Base-by-base conservation (phyloP, 2,329 filamentous ascomycete genomes). In the Colletotrichum higginsianum region DNA sequence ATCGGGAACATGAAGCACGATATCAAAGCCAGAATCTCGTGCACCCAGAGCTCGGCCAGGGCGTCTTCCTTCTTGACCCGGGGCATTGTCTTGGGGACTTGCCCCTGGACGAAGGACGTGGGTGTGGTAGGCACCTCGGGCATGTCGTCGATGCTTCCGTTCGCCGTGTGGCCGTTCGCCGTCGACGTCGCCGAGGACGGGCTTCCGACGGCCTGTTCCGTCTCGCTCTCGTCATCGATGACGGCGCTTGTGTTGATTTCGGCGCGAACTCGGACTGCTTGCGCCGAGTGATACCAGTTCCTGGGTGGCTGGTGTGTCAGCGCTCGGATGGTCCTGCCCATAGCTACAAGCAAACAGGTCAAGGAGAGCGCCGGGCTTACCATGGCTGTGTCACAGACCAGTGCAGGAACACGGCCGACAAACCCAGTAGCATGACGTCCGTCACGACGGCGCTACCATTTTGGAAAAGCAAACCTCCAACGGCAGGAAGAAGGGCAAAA, bases 321-420 rank as follows among this genome's bases (percentile, higher is more conserved):
- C 47, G 44, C 60, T 49, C 50, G 56, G 42, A 47, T 66, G 74
- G 60, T 56, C n/a, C 55, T 70, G 55, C 62, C 21, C 57, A 44
- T 46, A 23, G 16, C 16, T 11, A 11, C 13, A 35, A 49, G 21
- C 58, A 21, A 49, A 57, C 30, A 47, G 40, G 38, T 15, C 40
- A 66, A 46, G 46, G 40, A 49, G 42, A 52, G 53, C n/a, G 56
- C 11, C 26, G 4, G 53, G 76, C 88, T 79, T 84, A 95, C 95
- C 96, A 98, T 76, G 96, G 96, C 75, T 96, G 86, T 67, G 94
- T 92, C 53, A 98, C 92, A 60, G 94, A 95, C 94, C 95, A 98
- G 79, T 98, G 95, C 73, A 98, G 85, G 77, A 98, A 97, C 55
- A 98, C 88, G 5, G 92, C 94, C 2, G 94, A 93, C 73, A 98